A percentile compares a stretch with the other conserved stretches of the same genome.
Conservation (phyloP, 2,329 filamentous ascomycete species). For the Xylariaceae sp. region DNA sequence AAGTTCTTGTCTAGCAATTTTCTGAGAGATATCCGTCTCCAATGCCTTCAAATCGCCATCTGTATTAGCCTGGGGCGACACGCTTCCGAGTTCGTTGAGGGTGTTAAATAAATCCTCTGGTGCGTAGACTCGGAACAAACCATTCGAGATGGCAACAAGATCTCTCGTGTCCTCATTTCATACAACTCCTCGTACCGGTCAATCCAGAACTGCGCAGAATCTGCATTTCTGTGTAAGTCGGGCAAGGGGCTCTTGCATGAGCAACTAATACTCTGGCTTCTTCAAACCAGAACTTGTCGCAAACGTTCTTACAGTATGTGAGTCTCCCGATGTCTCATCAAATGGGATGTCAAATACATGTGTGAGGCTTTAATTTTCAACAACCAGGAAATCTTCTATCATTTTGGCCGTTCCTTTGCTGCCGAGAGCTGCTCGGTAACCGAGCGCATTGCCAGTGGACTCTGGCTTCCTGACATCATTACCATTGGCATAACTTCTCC, state of each 20-base stretch:
- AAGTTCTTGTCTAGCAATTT: neutral
- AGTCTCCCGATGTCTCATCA: conserved; percentile 7
- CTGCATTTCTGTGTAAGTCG: neutral
- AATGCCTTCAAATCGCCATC: neutral
- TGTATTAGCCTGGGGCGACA: neutral
- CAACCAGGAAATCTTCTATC: conserved; percentile 7
- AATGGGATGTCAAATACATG: conserved; percentile 11
- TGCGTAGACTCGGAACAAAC: neutral
- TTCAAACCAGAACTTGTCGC: conserved; percentile 7
- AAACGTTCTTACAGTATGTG: conserved; percentile 8
- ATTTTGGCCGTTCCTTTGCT: conserved; percentile 4
- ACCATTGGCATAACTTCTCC: conserved; percentile 8
- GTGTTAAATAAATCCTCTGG: neutral
- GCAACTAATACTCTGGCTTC: conserved; percentile 5
- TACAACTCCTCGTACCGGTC: conserved; percentile 3
- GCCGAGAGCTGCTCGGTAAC: conserved; percentile 10
- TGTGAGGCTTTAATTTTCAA: conserved; percentile 6
- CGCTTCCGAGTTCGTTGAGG: neutral
- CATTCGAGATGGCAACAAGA: neutral
- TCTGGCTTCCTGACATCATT: conserved; percentile 7
- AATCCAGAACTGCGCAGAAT: conserved; percentile 7
- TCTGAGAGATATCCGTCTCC: neutral
- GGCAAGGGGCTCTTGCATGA: conserved; percentile 1
- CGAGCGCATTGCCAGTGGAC: neutral
- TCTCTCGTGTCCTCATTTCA: conserved; percentile 7